These are phyloP conservation scores for Boletus reticuloceps DNA, from an alignment of 768 basidiomycete species.

Conservation along the genomic window DNA sequence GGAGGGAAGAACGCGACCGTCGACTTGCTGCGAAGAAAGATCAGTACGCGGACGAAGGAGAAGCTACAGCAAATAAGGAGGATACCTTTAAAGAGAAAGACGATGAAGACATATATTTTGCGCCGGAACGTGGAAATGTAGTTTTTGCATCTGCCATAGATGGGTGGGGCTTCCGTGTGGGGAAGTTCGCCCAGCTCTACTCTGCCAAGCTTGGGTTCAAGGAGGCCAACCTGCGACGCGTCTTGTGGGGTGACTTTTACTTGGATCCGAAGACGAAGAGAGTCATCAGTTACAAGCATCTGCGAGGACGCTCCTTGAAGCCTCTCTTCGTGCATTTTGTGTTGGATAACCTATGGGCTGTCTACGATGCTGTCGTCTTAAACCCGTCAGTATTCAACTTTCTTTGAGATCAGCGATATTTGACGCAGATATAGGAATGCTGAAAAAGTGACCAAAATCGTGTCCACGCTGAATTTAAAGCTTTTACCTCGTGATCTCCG, in stretches of 20 bases:
- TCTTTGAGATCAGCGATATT: neutral
- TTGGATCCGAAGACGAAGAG: slow-evolving; percentile 94
- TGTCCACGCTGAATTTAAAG: slow-evolving; percentile 75
- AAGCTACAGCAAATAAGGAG: slow-evolving; percentile 53
- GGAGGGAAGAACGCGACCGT: slow-evolving; percentile 89
- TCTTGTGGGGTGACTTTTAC: slow-evolving; percentile 97
- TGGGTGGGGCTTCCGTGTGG: slow-evolving; percentile 95
- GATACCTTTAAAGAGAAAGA: slow-evolving; percentile 91
- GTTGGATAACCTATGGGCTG: slow-evolving; percentile 95
- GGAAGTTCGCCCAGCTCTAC: slow-evolving; percentile 92
- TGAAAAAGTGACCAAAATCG: slow-evolving; percentile 87
- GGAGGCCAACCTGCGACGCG: slow-evolving; percentile 78
- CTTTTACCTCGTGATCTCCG: slow-evolving; percentile 86
- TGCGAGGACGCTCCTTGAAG: slow-evolving; percentile 84
- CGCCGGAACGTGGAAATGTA: slow-evolving; percentile 93
- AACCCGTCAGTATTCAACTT: slow-evolving; percentile 69
- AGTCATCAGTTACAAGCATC: slow-evolving; percentile 87
- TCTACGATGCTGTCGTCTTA: slow-evolving; percentile 85
- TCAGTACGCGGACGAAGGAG: slow-evolving; percentile 60
- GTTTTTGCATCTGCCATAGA: slow-evolving; percentile 95
- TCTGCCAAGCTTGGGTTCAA: slow-evolving; percentile 87
- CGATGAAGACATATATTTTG: slow-evolving; percentile 97
- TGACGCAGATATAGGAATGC: slow-evolving; percentile 59
- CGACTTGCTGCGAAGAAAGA: slow-evolving; percentile 77
- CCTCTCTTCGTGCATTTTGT: slow-evolving; percentile 97